A percentile compares a stretch with the other conserved stretches of the same genome.
Conservation (phyloP, 305 asterid genomes). For the Rubia balearica region DNA sequence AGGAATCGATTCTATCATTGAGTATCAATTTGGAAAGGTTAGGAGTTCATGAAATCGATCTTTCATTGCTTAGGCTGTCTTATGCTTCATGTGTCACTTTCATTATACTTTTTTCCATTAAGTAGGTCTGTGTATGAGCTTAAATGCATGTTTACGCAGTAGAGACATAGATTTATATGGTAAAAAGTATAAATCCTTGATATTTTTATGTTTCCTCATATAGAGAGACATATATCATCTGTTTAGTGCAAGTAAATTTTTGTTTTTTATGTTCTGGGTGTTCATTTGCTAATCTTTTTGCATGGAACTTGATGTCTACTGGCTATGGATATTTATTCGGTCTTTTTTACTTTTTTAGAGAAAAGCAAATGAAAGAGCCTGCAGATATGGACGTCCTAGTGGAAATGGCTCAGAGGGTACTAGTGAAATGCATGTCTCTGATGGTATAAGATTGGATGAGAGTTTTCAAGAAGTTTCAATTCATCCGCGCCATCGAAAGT, state of each 20-base stretch:
- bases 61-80: background rate
- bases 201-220: background rate
- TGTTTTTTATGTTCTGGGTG: background rate
- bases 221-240: background rate
- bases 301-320: background rate
- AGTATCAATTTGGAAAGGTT: conserved; percentile 24
- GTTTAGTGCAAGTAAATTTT: background rate
- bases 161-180: background rate
- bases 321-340: background rate
- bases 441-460: conserved; percentile 33
- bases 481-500: conserved; percentile 76
- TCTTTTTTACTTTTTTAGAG: conserved; percentile 29
- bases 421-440: conserved; percentile 28
- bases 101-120: background rate
- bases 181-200: background rate
- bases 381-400: conserved; percentile 51
- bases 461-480: conserved; percentile 51
- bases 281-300: conserved; percentile 7
- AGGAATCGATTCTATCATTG: conserved; percentile 25
- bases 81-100: background rate
- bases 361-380: conserved; percentile 50
- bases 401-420: conserved; percentile 36
- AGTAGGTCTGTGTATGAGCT: background rate
- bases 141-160: background rate
- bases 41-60: background rate